Percentiles rank a stretch among this genome's conserved stretches.
Conservation (phyloP, 345 rosid species). For the Lumnitzera littorea region DNA sequence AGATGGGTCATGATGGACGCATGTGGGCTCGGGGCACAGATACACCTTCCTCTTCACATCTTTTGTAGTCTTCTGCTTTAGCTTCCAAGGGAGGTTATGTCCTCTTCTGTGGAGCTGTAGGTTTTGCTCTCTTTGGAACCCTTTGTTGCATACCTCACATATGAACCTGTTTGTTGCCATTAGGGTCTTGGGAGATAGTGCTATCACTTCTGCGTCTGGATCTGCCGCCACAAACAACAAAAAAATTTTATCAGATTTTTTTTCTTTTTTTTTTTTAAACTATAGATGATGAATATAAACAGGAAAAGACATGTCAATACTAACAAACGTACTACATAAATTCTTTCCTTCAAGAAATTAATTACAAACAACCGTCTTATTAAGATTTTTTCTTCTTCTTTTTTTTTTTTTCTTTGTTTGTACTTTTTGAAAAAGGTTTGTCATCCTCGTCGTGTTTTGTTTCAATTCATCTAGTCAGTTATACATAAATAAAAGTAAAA, state of each 20-base stretch:
- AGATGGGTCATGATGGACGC: conserved; percentile 82
- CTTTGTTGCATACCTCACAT: conserved; percentile 84
- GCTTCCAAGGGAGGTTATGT: conserved; percentile 87
- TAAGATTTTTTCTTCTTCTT: too few relatives aligned
- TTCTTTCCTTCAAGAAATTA: too few relatives aligned
- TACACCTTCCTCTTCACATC: conserved; percentile 78
- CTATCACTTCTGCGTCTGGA: conserved; percentile 88
- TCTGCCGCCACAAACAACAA: conserved; percentile 28
- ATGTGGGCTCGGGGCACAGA: conserved; percentile 78
- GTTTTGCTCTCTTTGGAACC: conserved; percentile 84
- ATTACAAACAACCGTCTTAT: too few relatives aligned
- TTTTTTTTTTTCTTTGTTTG: too few relatives aligned
- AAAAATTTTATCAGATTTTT: not conserved
- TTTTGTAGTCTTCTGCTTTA: conserved; percentile 68
- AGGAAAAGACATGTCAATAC: too few relatives aligned
- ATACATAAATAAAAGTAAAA: not conserved
- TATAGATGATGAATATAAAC: not conserved
- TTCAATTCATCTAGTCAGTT: conserved; percentile 1
- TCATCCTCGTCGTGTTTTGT: too few relatives aligned
- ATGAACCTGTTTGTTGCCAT: conserved; percentile 89
- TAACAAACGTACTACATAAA: too few relatives aligned
- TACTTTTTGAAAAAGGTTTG: too few relatives aligned
- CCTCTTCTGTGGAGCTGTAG: conserved; percentile 85
- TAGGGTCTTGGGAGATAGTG: conserved; percentile 79
- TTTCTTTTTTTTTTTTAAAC: not conserved